Percentiles rank a stretch among this genome's conserved stretches.
phyloP scores from a whole-genome alignment of 2,329 filamentous ascomycete species.

The Teratosphaeria gauchensis region DNA sequence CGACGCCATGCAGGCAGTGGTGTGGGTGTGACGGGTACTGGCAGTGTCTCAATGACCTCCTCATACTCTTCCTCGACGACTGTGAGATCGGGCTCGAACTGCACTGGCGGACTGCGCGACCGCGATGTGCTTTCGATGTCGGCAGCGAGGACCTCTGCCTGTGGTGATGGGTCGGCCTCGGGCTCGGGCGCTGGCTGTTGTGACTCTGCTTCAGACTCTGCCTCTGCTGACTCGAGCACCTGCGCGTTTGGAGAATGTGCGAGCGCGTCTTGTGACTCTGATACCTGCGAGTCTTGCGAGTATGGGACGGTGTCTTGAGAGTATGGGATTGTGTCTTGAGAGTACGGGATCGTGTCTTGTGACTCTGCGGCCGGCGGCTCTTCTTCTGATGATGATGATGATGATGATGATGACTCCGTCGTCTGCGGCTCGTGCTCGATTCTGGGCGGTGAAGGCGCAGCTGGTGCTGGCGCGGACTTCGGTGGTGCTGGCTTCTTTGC shows the following conservation, averaged over 20 bases:
- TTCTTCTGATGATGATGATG: not conserved
- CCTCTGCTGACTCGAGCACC: not conserved
- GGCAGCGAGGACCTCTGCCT: not conserved
- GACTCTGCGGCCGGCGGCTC: not conserved
- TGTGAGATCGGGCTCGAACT: not conserved
- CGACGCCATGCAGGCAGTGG: constrained; percentile 5
- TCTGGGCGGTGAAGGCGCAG: not conserved
- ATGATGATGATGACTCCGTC: not conserved
- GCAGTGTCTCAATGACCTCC: not conserved
- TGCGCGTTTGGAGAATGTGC: not conserved
- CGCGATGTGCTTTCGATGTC: not conserved
- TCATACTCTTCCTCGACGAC: not conserved
- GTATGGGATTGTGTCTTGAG: too few species aligned
- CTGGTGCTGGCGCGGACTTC: not conserved
- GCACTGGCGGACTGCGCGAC: not conserved
- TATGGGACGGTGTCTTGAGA: too few species aligned
- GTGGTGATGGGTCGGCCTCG: not conserved
- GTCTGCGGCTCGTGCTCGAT: not conserved
- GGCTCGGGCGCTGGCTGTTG: not conserved
- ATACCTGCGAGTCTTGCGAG: not conserved
- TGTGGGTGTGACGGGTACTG: not conserved
- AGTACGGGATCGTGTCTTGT: not conserved
- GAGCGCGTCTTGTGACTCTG: not conserved
- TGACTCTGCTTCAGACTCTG: not conserved
- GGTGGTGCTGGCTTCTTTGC: not conserved